Percentiles rank a stretch among this genome's conserved stretches.
Conservation (phyloP, 192 early-diverging fungal genomes). For the Umbelopsis sp. region DNA sequence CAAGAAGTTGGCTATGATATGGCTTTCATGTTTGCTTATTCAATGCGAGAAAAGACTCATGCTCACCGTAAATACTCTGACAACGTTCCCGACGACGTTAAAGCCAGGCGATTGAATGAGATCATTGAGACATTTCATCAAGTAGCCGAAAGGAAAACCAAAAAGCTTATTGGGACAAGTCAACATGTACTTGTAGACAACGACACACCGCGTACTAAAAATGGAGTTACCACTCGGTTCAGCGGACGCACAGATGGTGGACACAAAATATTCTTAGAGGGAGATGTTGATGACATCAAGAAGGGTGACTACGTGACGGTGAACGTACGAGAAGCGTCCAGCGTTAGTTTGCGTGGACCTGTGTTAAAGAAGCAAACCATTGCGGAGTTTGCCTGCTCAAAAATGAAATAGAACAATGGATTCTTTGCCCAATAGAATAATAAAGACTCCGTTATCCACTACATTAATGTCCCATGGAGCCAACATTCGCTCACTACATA, state of each 20-base stretch:
- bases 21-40: constrained; percentile 83
- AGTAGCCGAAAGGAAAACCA: constrained; percentile 54
- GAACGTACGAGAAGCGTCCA: constrained; percentile 24
- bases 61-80: constrained; percentile 69
- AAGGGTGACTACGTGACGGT: constrained; percentile 36
- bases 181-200: constrained; percentile 61
- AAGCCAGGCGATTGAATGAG: constrained; percentile 62
- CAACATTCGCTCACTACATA: constrained; percentile 3
- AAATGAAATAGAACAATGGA: background rate
- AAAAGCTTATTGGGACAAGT: constrained; percentile 49
- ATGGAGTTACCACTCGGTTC: constrained; percentile 39
- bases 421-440: background rate
- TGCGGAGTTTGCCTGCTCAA: constrained; percentile 23
- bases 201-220: constrained; percentile 45
- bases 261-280: constrained; percentile 66
- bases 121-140: constrained; percentile 69
- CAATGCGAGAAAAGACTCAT: constrained; percentile 75
- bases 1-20: constrained; percentile 67
- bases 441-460: background rate
- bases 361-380: constrained; percentile 13
- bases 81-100: constrained; percentile 67
- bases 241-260: constrained; percentile 69
- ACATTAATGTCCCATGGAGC: constrained; percentile 8
- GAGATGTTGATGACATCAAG: constrained; percentile 15
- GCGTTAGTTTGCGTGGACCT: constrained; percentile 31